phyloP scores from a whole-genome alignment of 2,329 filamentous ascomycete species.

The Madurella fahalii region DNA sequence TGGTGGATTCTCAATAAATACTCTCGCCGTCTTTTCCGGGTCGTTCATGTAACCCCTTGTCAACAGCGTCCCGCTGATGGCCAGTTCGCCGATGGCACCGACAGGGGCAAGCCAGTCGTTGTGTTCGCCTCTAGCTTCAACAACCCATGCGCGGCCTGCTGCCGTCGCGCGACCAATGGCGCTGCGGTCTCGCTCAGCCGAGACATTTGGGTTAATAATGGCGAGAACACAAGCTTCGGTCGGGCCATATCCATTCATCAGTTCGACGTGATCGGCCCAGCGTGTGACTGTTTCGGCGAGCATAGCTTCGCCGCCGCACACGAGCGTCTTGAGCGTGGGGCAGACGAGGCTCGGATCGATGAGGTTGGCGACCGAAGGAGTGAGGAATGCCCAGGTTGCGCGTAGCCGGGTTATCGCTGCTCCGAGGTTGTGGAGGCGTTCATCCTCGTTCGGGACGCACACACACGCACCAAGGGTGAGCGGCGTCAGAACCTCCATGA shows the following conservation, averaged over 20 bases:
- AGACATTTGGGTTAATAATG: conserved; percentile 19
- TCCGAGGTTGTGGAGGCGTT: conserved; percentile 36
- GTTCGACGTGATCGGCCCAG: conserved; percentile 25
- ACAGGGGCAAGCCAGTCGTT: conserved; percentile 22
- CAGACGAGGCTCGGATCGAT: conserved; percentile 26
- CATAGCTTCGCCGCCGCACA: conserved; percentile 30
- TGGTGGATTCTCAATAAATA: conserved; percentile 40
- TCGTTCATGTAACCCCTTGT: conserved; percentile 23
- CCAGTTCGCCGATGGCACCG: conserved; percentile 22
- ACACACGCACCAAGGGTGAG: conserved; percentile 29
- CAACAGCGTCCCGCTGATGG: conserved; percentile 20
- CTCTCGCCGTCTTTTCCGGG: conserved; percentile 39
- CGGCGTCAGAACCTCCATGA: conserved; percentile 23
- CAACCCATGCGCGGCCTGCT: conserved; percentile 29
- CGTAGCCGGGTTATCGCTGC: conserved; percentile 25
- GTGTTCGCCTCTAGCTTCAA: conserved; percentile 25
- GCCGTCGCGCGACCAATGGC: conserved; percentile 29
- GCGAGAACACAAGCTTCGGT: conserved; percentile 21
- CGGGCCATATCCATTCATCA: conserved; percentile 26
- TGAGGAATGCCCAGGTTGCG: conserved; percentile 28
- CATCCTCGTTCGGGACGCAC: conserved; percentile 38
- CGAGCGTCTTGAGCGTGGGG: conserved; percentile 25
- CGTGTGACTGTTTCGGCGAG: conserved; percentile 22
- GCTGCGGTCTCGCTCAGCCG: conserved; percentile 20
- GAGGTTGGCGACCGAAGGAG: conserved; percentile 29